Base-by-base conservation (phyloP, 768 basidiomycete genomes). In the Suillus brevipes region DNA sequence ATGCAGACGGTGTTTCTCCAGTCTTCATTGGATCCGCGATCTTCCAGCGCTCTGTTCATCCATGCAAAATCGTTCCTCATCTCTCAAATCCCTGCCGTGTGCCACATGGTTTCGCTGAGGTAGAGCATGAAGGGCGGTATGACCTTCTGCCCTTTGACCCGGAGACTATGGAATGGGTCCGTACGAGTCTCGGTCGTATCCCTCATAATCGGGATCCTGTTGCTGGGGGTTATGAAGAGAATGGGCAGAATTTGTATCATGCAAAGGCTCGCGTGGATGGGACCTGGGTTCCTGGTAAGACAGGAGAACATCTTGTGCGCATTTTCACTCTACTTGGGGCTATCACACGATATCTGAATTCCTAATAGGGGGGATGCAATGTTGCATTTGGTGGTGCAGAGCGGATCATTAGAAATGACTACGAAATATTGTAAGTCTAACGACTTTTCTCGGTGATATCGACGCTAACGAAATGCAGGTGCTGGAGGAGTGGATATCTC, bases 1-100 rank as follows among this genome's bases (percentile, higher is more conserved):
- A 94, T 70, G 74, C 78, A 1, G 86, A 89, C 69, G 85, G 86
- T 2, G 65, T 68, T 31, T 82, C 83, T 2, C 88, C 88, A 6
- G 72, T 93, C 65, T 95, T 82, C 77, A 68, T 95, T 38, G 92
- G 91, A 16, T 90, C 89, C 6, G 92, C 91, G 13, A 77, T 93
- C 55, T 80, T 92, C 72, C 80, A 63, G 10, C 78, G 80, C 66
- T 86, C 87, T 0, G 89, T 93, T 3, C 92, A 94, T 65, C 92
- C 92, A 4, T 94, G 92, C 84, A 95, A 94, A 80, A 85, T 94
- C 69, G 86, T 80, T 1, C 85, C 88, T 12, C 74, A 82, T 67
- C 84, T 90, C n/a, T 71, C n/a, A 71, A 83, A 67, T 68, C 79
- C 75, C 65, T 85, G 75, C 72, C 82, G 77, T 28, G 87, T 92